A percentile compares a stretch with the other conserved stretches of the same genome.
Evolutionary conservation across 116 monocot species (phyloP).

Genomic region (Cymodocea nodosa): DNA sequence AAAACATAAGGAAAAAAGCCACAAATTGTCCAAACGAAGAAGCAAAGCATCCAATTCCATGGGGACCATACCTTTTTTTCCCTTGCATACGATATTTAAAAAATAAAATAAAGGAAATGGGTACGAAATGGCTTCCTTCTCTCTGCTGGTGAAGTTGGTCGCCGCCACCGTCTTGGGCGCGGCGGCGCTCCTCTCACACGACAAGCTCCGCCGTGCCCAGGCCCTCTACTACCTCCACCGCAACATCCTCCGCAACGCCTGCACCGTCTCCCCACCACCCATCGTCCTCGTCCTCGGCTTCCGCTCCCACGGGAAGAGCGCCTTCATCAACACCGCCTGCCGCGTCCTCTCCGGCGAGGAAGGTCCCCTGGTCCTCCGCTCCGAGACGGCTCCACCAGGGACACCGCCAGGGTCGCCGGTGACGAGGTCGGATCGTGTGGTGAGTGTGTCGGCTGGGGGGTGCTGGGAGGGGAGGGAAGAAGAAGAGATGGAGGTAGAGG

Average conservation of each 20-base stretch:
- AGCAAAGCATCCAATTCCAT: not conserved
- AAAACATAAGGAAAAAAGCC: not conserved
- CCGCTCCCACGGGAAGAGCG: conserved; percentile 48
- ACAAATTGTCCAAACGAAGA: not conserved
- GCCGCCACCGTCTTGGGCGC: conserved; percentile 23
- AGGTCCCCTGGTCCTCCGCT: conserved; percentile 34
- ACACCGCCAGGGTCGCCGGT: not conserved
- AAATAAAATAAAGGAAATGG: not conserved
- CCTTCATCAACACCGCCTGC: conserved; percentile 51
- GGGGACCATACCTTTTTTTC: not conserved
- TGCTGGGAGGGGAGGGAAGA: conserved; percentile 6
- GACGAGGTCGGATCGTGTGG: conserved; percentile 1
- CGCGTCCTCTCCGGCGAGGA: conserved; percentile 38
- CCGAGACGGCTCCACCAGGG: conserved; percentile 37
- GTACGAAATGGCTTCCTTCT: not conserved
- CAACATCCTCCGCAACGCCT: conserved; percentile 12
- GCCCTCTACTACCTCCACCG: conserved; percentile 28
- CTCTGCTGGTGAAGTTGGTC: conserved; percentile 32
- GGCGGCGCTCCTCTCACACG: conserved; percentile 14
- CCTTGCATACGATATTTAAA: no score
- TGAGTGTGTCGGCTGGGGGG: conserved; percentile 8
- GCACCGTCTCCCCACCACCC: conserved; percentile 10
- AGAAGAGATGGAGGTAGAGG: conserved; percentile 1
- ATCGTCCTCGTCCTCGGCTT: conserved; percentile 31
- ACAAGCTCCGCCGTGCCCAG: conserved; percentile 10